These are phyloP conservation scores for Vitis amurensis DNA, from an alignment of 164 flowering plant species.

Conservation along the genomic window DNA sequence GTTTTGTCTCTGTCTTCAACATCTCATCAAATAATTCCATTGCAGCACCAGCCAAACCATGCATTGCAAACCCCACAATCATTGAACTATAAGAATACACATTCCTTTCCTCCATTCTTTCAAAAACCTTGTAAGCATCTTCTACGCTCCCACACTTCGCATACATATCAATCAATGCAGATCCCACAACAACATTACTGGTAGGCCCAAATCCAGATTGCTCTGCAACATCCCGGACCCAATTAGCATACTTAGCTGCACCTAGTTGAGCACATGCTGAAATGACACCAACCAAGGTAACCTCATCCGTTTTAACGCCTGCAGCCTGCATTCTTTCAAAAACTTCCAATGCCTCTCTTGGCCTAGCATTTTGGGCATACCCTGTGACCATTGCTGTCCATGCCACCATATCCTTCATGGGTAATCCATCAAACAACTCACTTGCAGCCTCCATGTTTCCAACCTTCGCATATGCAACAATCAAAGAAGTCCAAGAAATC, in stretches of 20 bases:
- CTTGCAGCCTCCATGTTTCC: conserved; percentile 33
- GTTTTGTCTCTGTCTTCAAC: conserved; percentile 29
- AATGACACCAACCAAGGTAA: conserved; percentile 36
- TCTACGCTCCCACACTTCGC: conserved; percentile 42
- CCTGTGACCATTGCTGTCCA: conserved; percentile 55
- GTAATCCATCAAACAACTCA: conserved; percentile 29
- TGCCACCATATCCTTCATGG: conserved; percentile 40
- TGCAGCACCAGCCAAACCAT: conserved; percentile 34
- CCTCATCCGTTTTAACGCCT: conserved; percentile 31
- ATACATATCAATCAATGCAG: conserved; percentile 48
- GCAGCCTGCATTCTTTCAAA: conserved; percentile 33
- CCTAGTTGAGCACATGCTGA: conserved; percentile 49
- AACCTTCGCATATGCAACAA: conserved; percentile 30
- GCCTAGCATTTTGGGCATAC: conserved; percentile 37
- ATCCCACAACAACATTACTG: conserved; percentile 32
- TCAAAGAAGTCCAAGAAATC: conserved; percentile 41
- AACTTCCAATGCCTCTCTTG: conserved; percentile 32
- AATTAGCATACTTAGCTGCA: conserved; percentile 28
- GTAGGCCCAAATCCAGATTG: conserved; percentile 16
- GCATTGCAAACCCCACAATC: conserved; percentile 42
- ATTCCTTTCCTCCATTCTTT: conserved; percentile 31
- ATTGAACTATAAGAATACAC: conserved; percentile 41
- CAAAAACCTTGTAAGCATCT: conserved; percentile 28
- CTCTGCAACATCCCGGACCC: conserved; percentile 32
- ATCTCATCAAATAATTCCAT: conserved; percentile 31